Base-by-base conservation (phyloP, 257 asterid species). In the Linderniella brevidens region DNA sequence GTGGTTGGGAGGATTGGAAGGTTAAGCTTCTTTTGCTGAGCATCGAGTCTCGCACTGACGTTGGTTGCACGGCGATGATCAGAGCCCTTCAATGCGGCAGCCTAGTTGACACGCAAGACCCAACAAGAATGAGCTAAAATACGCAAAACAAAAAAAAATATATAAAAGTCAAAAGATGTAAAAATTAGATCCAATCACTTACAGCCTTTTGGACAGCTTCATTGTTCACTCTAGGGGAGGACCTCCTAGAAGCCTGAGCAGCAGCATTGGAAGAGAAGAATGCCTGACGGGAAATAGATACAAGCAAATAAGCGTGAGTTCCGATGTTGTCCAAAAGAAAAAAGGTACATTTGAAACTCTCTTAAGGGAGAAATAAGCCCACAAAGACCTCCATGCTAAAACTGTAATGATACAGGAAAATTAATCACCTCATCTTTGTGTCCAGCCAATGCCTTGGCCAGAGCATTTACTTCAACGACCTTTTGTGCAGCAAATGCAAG, bases 201-300 rank as follows among this genome's bases (percentile, higher is more conserved):
- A 88, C 98, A 66, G 98, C 95, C 78, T 88, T 88, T 45, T 88
- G 93, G 52, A 88, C 98, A 60, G 94, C 92, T 65, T 78, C 87
- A 35, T 88, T 80, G 7, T 55, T 88, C 63, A 84, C 98, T 62
- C 95, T 71, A 11, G 98, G 98, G 19, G 98, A 88, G 58, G 92
- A 74, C 63, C 76, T 88, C 58, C 98, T 78, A 46, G 98, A 88
- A 67, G 95, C 95, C 72, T 65, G 95, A 64, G 98, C 94, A 17
- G 80, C 68, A 51, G 93, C 78, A 61, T 80, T 88, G 18, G 86
- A 82, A 46, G 95, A 70, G 71, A 84, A 80, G 74, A 62, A 78
- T 36, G 70, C 86, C 95, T 87, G 17, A 62, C 58, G 19, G 53
- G 48, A 39, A n/a, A n/a, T 46, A 41, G 40, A 56, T 12, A 52